Base-by-base conservation (phyloP, 2,329 filamentous ascomycete genomes). In the Monilinia fructicola region DNA sequence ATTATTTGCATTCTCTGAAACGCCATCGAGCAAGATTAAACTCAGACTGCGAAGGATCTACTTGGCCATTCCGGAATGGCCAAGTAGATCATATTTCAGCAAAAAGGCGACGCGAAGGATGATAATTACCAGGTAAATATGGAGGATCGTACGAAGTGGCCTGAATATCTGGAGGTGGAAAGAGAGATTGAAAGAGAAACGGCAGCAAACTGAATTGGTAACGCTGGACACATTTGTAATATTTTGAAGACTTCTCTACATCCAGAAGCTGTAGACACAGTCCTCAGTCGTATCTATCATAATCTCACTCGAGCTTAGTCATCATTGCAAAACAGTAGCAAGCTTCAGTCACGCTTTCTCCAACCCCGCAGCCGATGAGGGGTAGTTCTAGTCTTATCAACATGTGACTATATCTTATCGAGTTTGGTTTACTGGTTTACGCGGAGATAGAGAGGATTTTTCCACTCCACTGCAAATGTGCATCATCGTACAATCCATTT, bases 391-490 rank as follows among this genome's bases (percentile, higher is more conserved):
- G 2, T 48, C 28, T 60, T 60, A 60, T 60, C 58, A 16, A 31
- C 58, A 60, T 44, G 58, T 60, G 58, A 60, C 3, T 1, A 0
- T 1, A 14, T 26, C 28, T 60, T 50, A 60, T 60, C 58, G 21
- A 9, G 42, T 35, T 28, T 16, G 28, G 28, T 58, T n/a, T 9
- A 60, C n/a, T 16, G 28, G 28, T 58, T n/a, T 9, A 60, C n/a
- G 58, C 12, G 31, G 56, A 31, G 58, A 12, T 3, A 12, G n/a
- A 60, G 58, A 60, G 46, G 40, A 60, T 50, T 60, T 60, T 60
- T 60, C 58, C 56, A 48, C 26, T 60, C 54, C 35, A 42, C 21
- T 16, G 38, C 14, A 16, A 11, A 21, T 12, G 40, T 28, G 40
- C 23, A 44, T 42, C 14, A 58, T 58, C 18, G 56, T 26, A 60